Evolutionary conservation across 352 stramenopile genomes (phyloP), one percentile per base, ranked within the genome.

Genomic region (Aphanomyces invadans): DNA sequence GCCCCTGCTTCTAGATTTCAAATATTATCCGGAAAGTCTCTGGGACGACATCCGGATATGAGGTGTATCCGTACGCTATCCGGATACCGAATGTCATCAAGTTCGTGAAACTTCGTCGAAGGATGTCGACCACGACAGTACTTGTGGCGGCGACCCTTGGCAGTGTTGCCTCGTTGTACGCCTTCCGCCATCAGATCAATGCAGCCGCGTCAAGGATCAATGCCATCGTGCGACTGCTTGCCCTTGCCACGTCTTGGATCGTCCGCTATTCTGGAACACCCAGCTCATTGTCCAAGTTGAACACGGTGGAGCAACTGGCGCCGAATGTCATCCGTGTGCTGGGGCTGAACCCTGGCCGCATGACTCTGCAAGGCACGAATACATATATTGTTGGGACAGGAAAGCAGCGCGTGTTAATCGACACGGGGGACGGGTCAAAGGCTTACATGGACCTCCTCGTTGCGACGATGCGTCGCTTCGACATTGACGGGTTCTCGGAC

Each of bases 291-390:
- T 57, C 49, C 49, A 57, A 57, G 49, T 57, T 57, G 49, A 5
- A 29, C 4, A 26, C 75, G 28, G 76, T 90, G 0, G 76, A 70
- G 1, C 46, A 52, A 49, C 44, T 95, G 19, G 69, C 81, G 38
- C 70, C 74, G 2, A 60, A 72, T 17, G 79, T 95, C 15, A 52
- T 95, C 32, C 82, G 85, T 15, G 73, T 97, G 4, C 66, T 96
- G 11, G 89, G 88, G 15, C 71, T 80, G 25, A 97, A 97, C 67
- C 87, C 89, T 21, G 89, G 89, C 36, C 73, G 83, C 29, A 90
- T 97, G 76, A 97, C 90, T 28, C 71, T 97, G 4, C 73, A 79
- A 25, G 91, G 90, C 33, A 97, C 88, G 9, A 97, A 97, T 71
- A 92, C 86, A 52, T 97, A 97, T 67, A 48, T 97, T 4, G 68